These are phyloP conservation scores for Pezicula neosporulosa DNA, from an alignment of 2,329 filamentous ascomycete genomes.

Conservation along the genomic window DNA sequence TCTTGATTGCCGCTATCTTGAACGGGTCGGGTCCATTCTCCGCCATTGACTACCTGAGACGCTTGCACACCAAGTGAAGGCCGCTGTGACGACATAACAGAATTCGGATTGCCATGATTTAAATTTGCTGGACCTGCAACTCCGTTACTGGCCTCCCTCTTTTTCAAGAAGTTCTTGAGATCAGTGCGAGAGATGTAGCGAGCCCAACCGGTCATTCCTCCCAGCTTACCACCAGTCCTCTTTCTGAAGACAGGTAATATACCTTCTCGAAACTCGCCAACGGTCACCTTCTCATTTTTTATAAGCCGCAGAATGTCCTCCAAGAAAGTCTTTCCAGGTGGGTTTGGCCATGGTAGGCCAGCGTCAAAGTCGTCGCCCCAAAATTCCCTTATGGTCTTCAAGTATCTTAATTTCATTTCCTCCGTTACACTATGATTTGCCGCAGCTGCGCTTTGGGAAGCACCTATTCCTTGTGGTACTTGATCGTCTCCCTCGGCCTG, in stretches of 20 bases:
- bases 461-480: too few relatives aligned
- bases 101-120: not conserved
- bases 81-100: not conserved
- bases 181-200: not conserved
- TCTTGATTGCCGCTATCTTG: not conserved
- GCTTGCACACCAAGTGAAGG: not conserved
- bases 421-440: not conserved
- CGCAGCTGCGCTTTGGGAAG: too few relatives aligned
- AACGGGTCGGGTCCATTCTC: too few relatives aligned
- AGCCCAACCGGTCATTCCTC: not conserved
- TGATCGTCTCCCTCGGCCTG: too few relatives aligned
- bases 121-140: not conserved
- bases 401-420: not conserved
- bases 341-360: not conserved
- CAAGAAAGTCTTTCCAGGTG: not conserved
- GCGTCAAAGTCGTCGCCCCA: not conserved
- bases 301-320: not conserved
- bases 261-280: not conserved
- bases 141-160: not conserved
- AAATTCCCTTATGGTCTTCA: not conserved
- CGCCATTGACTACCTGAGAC: not conserved
- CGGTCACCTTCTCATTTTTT: not conserved
- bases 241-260: not conserved
- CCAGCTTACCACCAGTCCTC: not conserved
- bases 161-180: not conserved